phyloP scores from a whole-genome alignment of 345 rosid species.

The Bruguiera sexangula region DNA sequence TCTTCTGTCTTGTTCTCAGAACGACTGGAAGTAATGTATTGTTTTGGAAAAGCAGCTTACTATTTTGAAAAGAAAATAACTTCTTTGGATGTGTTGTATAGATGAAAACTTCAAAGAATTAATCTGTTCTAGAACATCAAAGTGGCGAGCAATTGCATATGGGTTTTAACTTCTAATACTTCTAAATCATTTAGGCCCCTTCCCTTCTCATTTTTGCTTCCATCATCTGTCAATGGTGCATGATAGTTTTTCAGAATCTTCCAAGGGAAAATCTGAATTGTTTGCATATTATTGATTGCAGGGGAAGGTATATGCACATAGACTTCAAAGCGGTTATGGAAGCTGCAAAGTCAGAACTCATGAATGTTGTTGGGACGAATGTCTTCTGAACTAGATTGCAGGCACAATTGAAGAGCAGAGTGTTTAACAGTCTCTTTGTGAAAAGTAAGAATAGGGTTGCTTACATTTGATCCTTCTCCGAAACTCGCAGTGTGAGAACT shows the following conservation, averaged over 20 bases:
- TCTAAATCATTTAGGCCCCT: neutral
- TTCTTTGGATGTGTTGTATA: neutral
- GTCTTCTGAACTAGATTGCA: constrained; percentile 16
- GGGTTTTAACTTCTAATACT: neutral
- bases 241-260: neutral
- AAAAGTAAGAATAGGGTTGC: neutral
- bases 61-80: too few species aligned
- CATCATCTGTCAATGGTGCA: neutral
- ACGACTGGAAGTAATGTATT: neutral
- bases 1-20: neutral
- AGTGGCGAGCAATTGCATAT: neutral
- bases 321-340: constrained; percentile 74
- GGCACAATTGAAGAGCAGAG: neutral
- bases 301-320: constrained; percentile 71
- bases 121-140: neutral
- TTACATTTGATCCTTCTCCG: too few species aligned
- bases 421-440: neutral
- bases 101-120: neutral
- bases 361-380: constrained; percentile 47
- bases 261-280: constrained; percentile 2
- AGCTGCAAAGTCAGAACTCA: constrained; percentile 74
- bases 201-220: neutral
- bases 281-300: constrained; percentile 26
- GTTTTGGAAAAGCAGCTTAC: too few species aligned
- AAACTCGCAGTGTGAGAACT: too few species aligned